Percentiles rank a stretch among this genome's conserved stretches.
Evolutionary conservation across 2,329 filamentous ascomycete species (phyloP).

Genomic region (Chlorencoelia australis): DNA sequence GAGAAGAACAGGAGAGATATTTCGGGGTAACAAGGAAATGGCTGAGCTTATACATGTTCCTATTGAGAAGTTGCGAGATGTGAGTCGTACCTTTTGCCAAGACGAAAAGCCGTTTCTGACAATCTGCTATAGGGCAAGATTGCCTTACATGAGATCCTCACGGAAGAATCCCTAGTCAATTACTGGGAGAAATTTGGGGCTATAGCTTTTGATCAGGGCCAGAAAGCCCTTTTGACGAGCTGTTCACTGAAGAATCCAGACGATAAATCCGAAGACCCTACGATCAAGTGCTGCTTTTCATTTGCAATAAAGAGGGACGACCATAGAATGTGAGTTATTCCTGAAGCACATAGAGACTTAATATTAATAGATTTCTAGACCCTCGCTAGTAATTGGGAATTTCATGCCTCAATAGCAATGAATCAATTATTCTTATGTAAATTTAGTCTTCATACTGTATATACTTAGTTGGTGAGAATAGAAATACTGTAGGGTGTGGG

Average conservation of each 20-base stretch:
- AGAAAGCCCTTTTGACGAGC: slow-evolving; percentile 91
- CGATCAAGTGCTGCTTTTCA: slow-evolving; percentile 91
- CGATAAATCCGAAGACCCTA: slow-evolving; percentile 55
- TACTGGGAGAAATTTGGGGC: slow-evolving; percentile 99
- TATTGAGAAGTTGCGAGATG: slow-evolving; percentile 82
- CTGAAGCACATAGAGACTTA: no score
- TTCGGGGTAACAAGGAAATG: slow-evolving; percentile 97
- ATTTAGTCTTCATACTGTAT: no score
- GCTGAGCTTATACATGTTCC: slow-evolving; percentile 89
- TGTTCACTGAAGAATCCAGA: slow-evolving; percentile 82
- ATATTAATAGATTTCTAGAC: no score
- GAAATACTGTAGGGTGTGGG: neutral
- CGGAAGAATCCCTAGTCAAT: slow-evolving; percentile 86
- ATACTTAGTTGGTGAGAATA: no score
- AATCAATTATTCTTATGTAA: no score
- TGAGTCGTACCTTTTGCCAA: slow-evolving; percentile 39
- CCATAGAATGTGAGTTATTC: slow-evolving; percentile 77
- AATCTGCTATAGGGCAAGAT: slow-evolving; percentile 63
- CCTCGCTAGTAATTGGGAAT: slow-evolving; percentile 90
- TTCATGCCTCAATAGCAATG: slow-evolving; percentile 91
- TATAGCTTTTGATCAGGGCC: slow-evolving; percentile 87
- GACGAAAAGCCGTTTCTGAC: no score
- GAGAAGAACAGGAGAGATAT: slow-evolving; percentile 94
- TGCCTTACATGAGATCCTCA: slow-evolving; percentile 89
- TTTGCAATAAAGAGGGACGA: slow-evolving; percentile 93